Evolutionary conservation across 345 rosid genomes (phyloP), one percentile per base, ranked within the genome.

Genomic region (Moricandia arvensis): DNA sequence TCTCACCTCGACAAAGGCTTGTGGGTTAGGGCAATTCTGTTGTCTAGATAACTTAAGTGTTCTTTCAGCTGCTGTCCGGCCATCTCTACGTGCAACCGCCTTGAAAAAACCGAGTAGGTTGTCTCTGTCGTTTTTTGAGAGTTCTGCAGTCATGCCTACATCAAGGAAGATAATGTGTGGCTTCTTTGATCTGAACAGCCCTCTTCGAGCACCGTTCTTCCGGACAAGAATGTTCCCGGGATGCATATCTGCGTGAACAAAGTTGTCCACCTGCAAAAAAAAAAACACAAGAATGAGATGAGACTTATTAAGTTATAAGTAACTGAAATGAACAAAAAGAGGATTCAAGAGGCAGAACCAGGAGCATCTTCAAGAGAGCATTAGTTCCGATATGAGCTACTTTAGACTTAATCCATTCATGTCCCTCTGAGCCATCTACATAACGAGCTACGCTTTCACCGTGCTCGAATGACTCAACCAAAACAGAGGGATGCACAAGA

Each of bases 91-190:
- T 11, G 99, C 97, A 77, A 96, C 91, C 33, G 99, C 93, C 85
- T 89, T 91, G 80, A 96, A 93, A 73, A 96, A 93, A 8, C 90
- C 98, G 71, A 96, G 58, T 66, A 96, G 75, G 80, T 93, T 96
- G 69, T 87, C 83, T 49, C 93, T 75, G 66, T 93, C 99, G 33
- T 71, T 74, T 82, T 84, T 88, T 31, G 99, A 93, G 75, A 96
- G 96, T 71, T 96, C 99, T 66, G 98, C 99, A 51, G 97, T 96
- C 99, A 96, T 96, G 77, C 99, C 99, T 5, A 96, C 99, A 75
- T 96, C 99, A 66, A 96, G 88, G 88, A 96, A 96, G 63, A 96
- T 75, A 30, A 96, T 86, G 74, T 96, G 99, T 58, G 99, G 99
- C 89, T 89, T 96, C 89, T 91, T 96, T 72, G 88, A 85, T 79